Conservation (phyloP, 1,284 basidiomycete genomes). For the Sanguinoderma infundibulare region DNA sequence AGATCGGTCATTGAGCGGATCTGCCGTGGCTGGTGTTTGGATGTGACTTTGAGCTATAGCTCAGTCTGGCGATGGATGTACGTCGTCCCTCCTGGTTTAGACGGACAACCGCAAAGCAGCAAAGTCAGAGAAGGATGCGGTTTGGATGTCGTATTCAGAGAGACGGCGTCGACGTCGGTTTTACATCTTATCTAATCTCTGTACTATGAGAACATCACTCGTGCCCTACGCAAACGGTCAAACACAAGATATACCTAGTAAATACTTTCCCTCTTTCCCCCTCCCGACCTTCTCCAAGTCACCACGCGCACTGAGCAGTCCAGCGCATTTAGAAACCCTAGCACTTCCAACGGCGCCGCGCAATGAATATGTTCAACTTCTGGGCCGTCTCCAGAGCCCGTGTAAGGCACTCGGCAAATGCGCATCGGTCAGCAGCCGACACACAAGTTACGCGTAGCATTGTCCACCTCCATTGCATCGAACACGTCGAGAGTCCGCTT, state of each 20-base stretch:
- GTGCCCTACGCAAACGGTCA: neutral
- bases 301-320: no score
- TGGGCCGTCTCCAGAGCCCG: no score
- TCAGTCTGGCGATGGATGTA: neutral
- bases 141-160: neutral
- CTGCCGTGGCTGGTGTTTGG: neutral
- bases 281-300: no score
- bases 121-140: neutral
- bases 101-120: neutral
- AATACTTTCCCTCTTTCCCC: neutral
- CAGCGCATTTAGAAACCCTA: no score
- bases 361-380: no score
- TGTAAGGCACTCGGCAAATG: no score
- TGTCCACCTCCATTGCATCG: no score
- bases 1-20: conserved; percentile 61
- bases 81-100: neutral
- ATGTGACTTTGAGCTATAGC: neutral
- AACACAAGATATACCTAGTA: neutral
- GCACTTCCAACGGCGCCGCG: no score
- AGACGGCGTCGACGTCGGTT: neutral
- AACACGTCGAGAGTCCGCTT: no score
- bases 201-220: neutral
- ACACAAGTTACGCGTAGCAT: no score
- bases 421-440: no score
- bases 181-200: neutral